These are phyloP conservation scores for Brassica rapa DNA, from an alignment of 345 rosid species.

Conservation along the genomic window DNA sequence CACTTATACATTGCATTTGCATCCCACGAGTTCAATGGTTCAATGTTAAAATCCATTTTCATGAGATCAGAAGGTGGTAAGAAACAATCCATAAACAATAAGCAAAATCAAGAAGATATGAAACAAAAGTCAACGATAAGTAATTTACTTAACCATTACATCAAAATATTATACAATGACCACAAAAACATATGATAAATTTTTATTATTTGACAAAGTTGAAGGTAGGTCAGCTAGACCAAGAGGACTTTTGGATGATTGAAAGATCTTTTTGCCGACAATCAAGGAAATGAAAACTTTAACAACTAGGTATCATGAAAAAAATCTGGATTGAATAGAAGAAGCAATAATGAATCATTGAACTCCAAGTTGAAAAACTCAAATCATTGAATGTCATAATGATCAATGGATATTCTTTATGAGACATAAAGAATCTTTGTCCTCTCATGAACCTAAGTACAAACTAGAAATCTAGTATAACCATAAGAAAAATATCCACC, in stretches of 20 bases:
- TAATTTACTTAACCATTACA: neutral
- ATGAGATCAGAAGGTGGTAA: too few relatives aligned
- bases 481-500: constrained; percentile 28
- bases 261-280: constrained; percentile 34
- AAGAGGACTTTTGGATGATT: constrained; percentile 14
- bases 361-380: constrained; percentile 29
- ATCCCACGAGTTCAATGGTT: constrained; percentile 8
- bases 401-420: constrained; percentile 30
- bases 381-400: constrained; percentile 17
- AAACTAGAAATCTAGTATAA: constrained; percentile 20
- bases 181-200: too few relatives aligned
- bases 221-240: constrained; percentile 22
- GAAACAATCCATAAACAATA: neutral
- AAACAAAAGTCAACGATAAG: constrained; percentile 5
- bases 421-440: constrained; percentile 24
- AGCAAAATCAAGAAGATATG: neutral
- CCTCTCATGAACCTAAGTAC: constrained; percentile 29
- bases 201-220: neutral
- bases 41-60: too few relatives aligned
- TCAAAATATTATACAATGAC: too few relatives aligned
- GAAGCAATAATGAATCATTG: constrained; percentile 28
- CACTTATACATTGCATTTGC: constrained; percentile 30
- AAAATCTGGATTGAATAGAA: constrained; percentile 10
- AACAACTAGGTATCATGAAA: constrained; percentile 7
- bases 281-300: constrained; percentile 34